Evolutionary conservation across 2,329 filamentous ascomycete genomes (phyloP), one percentile per base, ranked within the genome.

Genomic region (Beauveria caledonica): DNA sequence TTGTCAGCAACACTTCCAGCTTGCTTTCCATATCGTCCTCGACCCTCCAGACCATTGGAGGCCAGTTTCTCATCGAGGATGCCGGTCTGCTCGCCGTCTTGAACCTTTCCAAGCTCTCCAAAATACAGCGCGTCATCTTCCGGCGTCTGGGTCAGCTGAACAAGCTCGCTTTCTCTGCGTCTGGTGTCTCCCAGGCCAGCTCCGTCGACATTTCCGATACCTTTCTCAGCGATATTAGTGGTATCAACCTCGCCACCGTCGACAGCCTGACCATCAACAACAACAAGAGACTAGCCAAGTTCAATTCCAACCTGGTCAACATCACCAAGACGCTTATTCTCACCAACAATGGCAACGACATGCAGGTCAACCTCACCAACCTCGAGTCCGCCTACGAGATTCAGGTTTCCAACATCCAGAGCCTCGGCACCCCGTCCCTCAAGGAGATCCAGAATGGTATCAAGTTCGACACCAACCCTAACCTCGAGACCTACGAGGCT

Each of bases 161-260:
- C 62, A 66, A 68, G 49, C 68, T 82, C 40, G 75, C 73, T 40
- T 79, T 85, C 66, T 80, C 79, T 64, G 77, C 74, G 61, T 69
- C 76, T 15, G 78, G 80, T 69, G 80, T 97, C 68, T 85, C 81
- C 68, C 78, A 85, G 73, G 89, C 89, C 62, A 77, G 77, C 65
- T 82, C 77, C 64, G 83, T 99, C 67, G 76, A 78, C 67, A 92
- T 99, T 72, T 83, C 86, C 76, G 94, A 99, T 80, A 99, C 94
- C 55, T 86, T 87, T 75, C 84, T 99, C 67, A 82, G 79, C 72
- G 85, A 82, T 66, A 83, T 99, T 62, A 80, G 87, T 66, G 92
- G 91, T 70, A 89, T 99, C 73, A 88, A 91, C 72, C 81, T 97
- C 65, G 76, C 84, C 64, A 81, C 82, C n/a, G 86, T 91, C 59